Evolutionary conservation across 441 rosid genomes (phyloP).

Genomic region (Euphorbia celastroides): DNA sequence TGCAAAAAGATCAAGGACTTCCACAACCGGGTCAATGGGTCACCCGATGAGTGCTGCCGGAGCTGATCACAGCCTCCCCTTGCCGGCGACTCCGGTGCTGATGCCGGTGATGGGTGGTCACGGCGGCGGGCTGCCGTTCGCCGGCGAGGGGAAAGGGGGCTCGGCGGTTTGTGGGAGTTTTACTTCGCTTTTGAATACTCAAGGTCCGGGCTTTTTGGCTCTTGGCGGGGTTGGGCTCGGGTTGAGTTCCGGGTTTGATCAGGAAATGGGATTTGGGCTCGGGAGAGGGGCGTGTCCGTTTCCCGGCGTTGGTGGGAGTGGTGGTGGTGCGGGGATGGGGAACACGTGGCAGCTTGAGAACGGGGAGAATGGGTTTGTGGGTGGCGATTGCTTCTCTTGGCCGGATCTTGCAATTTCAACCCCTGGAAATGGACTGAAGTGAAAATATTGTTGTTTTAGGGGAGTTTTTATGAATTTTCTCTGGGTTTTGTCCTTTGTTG

Average conservation of each 20-base stretch:
- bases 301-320: conserved; percentile 25
- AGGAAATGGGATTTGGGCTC: conserved; percentile 56
- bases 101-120: conserved; percentile 35
- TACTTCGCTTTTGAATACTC: conserved; percentile 63
- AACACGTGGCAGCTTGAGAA: conserved; percentile 75
- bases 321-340: conserved; percentile 18
- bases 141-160: conserved; percentile 30
- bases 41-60: conserved; percentile 19
- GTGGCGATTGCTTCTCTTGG: conserved; percentile 72
- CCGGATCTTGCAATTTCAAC: conserved; percentile 85
- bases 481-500: conserved; percentile 6
- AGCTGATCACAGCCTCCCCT: conserved; percentile 20
- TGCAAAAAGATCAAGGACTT: conserved; percentile 67
- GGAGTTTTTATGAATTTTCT: background rate
- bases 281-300: conserved; percentile 80
- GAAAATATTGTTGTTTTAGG: conserved; percentile 19
- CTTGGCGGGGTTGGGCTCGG: conserved; percentile 68
- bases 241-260: conserved; percentile 48
- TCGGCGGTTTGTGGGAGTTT: conserved; percentile 41
- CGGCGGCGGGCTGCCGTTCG: conserved; percentile 25
- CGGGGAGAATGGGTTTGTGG: conserved; percentile 55
- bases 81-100: conserved; percentile 40
- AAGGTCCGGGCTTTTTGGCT: conserved; percentile 59
- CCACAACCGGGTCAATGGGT: conserved; percentile 13
- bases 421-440: conserved; percentile 65